These are phyloP conservation scores for Scheffersomyces segobiensis DNA, from an alignment of 1,139 yeast species.

Conservation along the genomic window DNA sequence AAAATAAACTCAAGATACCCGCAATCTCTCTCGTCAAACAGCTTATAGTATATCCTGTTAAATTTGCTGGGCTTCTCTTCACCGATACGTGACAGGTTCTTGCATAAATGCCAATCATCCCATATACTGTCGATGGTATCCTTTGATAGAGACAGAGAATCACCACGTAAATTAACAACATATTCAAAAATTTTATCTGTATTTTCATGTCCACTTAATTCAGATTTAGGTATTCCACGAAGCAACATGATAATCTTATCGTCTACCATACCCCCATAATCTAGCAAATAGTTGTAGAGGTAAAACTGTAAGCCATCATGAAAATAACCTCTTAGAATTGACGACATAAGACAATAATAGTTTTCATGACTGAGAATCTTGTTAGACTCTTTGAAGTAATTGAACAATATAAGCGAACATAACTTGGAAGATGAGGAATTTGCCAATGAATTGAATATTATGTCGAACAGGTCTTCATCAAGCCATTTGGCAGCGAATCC, in stretches of 20 bases:
- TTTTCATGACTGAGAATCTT: conserved; percentile 1
- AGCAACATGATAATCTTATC: conserved; percentile 13
- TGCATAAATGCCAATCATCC: conserved; percentile 10
- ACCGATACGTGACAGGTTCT: conserved; percentile 1
- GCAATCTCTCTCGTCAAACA: conserved; percentile 29
- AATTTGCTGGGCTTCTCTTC: conserved; percentile 5
- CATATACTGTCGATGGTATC: conserved; percentile 14
- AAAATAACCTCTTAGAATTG: conserved; percentile 25
- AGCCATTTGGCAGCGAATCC: conserved; percentile 23
- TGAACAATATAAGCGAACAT: conserved; percentile 25
- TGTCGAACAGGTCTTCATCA: conserved; percentile 30
- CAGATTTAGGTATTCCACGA: conserved; percentile 14
- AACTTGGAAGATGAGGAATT: conserved; percentile 29
- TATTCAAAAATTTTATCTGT: conserved; percentile 8
- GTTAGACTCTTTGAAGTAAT: conserved; percentile 16
- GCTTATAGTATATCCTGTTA: conserved; percentile 20
- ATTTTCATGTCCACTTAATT: conserved; percentile 8
- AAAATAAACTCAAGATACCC: conserved; percentile 14
- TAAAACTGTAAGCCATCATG: conserved; percentile 29
- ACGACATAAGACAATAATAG: conserved; percentile 22
- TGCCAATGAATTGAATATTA: conserved; percentile 30
- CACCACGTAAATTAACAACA: background rate
- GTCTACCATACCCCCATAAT: conserved; percentile 13
- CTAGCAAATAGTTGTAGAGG: conserved; percentile 24
- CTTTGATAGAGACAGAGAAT: conserved; percentile 3